Evolutionary conservation across 2,329 filamentous ascomycete species (phyloP), one percentile per base, ranked within the genome.

Genomic region (Gaeumannomyces sp.): DNA sequence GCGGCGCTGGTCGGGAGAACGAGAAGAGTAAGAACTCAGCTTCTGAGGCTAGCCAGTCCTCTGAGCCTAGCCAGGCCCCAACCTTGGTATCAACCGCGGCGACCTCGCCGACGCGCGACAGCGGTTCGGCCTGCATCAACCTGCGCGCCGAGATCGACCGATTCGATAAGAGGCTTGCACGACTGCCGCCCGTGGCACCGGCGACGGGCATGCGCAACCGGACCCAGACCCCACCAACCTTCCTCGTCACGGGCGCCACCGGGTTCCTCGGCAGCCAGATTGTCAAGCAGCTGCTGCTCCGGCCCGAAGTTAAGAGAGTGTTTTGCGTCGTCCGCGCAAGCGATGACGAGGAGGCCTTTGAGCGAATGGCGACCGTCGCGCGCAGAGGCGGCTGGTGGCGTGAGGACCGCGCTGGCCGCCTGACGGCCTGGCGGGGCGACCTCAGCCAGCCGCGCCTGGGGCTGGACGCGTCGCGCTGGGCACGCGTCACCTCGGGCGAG

Each of bases 221-320:
- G 13, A 64, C 71, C 7, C 67, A 70, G 64, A 50, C 31, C 5
- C 60, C 60, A 11, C 50, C 25, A 25, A 71, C 60, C 19, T 60
- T 81, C 25, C 73, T 81, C 0, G 71, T 81, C 1, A 81, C 78
- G 0, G 79, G 78, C 3, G 72, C 68, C 35, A 81, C 78, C 53
- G 79, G 79, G 2, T 74, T 75, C 61, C 71, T 82, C 7, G 79
- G 71, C 3, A 77, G 76, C 0, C 74, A 81, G 22, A 72, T 78
- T 8, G 75, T 73, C 4, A 72, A 77, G 59, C 73, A 79, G 60
- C 70, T 79, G 14, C 73, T 81, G 0, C 38, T 61, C 4, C 38
- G n/a, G n/a, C 22, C 33, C 10, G 14, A 14, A 38, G 33, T 28
- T 8, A 45, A 45, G 11, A 25, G 33, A 16, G 38, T 61, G 19